A percentile compares a stretch with the other conserved stretches of the same genome.
phyloP scores from a whole-genome alignment of 345 rosid genomes.

The Conringia planisiliqua region DNA sequence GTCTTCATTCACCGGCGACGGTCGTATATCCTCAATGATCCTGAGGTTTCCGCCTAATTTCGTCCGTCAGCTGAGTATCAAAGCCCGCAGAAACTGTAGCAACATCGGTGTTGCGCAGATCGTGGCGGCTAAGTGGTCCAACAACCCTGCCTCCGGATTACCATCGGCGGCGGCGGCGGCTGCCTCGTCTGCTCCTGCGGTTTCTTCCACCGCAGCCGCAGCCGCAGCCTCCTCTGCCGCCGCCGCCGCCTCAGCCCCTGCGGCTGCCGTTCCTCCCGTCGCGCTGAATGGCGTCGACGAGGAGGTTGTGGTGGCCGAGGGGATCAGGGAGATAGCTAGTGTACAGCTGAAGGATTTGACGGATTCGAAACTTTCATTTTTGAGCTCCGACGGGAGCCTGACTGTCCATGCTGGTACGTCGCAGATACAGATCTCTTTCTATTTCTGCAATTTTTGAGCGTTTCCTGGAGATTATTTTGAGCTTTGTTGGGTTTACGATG shows the following conservation, averaged over 20 bases:
- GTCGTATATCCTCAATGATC: slow-evolving; percentile 67
- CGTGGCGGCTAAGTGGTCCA: slow-evolving; percentile 96
- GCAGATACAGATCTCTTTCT: not conserved
- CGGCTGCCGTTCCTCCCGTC: slow-evolving; percentile 45
- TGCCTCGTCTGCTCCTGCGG: slow-evolving; percentile 38
- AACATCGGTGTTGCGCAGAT: slow-evolving; percentile 99
- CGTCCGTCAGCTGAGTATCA: slow-evolving; percentile 92
- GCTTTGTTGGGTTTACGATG: not conserved
- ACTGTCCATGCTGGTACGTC: slow-evolving; percentile 87
- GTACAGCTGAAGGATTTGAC: slow-evolving; percentile 48
- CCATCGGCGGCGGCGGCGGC: slow-evolving; percentile 52
- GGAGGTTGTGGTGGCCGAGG: slow-evolving; percentile 46
- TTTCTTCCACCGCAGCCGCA: slow-evolving; percentile 35
- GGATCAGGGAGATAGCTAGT: slow-evolving; percentile 39
- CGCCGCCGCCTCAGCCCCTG: slow-evolving; percentile 40
- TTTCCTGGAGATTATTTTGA: not conserved
- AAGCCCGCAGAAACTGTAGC: slow-evolving; percentile 97
- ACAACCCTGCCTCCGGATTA: slow-evolving; percentile 44
- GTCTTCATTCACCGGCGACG: slow-evolving; percentile 46
- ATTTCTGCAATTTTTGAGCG: not conserved
- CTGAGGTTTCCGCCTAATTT: slow-evolving; percentile 90
- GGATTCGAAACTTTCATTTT: slow-evolving; percentile 47
- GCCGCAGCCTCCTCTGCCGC: slow-evolving; percentile 31
- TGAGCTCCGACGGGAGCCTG: slow-evolving; percentile 84
- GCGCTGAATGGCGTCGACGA: slow-evolving; percentile 33